phyloP scores from a whole-genome alignment of 1,139 yeast genomes.

The Saccharomyces hybrid region DNA sequence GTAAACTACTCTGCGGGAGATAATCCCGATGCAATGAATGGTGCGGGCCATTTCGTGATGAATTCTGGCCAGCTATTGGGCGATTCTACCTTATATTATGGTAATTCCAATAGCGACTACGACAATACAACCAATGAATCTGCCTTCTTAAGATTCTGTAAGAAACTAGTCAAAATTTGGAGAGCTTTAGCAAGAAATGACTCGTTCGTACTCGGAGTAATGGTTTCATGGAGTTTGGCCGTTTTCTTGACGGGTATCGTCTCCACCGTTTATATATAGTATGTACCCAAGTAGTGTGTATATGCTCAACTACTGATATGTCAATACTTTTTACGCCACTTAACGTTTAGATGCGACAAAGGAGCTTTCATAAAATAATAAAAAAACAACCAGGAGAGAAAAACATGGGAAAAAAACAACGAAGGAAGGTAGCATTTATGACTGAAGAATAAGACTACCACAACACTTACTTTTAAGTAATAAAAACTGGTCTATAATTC shows the following conservation, averaged over 20 bases:
- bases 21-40: neutral
- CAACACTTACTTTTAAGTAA: no score
- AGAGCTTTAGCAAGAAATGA: slow-evolving; percentile 2
- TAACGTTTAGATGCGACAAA: no score
- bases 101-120: neutral
- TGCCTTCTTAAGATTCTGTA: neutral
- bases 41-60: neutral
- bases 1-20: neutral
- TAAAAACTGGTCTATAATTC: no score
- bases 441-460: no score
- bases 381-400: no score
- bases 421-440: no score
- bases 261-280: slow-evolving; percentile 1
- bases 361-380: no score
- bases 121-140: neutral
- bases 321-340: no score
- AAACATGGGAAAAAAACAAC: no score
- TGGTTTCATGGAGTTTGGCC: slow-evolving; percentile 2
- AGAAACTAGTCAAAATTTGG: slow-evolving; percentile 1
- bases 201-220: slow-evolving; percentile 2
- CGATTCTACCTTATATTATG: neutral
- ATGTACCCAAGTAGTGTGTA: neutral
- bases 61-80: neutral
- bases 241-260: slow-evolving; percentile 1
- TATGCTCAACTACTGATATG: neutral